Percentiles rank a stretch among this genome's conserved stretches.
Evolutionary conservation across 805 yeast species (phyloP).

Genomic region (Maudiozyma barnettii): DNA sequence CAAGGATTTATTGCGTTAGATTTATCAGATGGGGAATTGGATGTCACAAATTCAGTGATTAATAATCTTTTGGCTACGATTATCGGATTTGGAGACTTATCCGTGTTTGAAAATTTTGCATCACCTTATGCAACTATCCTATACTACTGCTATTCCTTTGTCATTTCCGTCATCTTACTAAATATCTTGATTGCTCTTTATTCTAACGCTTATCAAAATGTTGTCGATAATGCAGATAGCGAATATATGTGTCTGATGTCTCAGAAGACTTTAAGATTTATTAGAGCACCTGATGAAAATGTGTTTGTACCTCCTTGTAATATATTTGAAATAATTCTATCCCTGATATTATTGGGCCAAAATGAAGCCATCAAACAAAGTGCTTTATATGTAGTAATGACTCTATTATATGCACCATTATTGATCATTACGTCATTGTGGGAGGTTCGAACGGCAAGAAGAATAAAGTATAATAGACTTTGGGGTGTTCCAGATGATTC

Average conservation of each 20-base stretch:
- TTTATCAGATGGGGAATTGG: slow-evolving; percentile 76
- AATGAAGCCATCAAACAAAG: not conserved
- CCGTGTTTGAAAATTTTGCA: slow-evolving; percentile 59
- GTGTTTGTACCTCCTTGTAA: slow-evolving; percentile 83
- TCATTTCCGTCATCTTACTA: slow-evolving; percentile 64
- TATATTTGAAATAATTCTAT: slow-evolving; percentile 50
- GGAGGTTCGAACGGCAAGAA: slow-evolving; percentile 58
- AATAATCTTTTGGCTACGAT: slow-evolving; percentile 61
- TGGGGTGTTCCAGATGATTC: slow-evolving; percentile 65
- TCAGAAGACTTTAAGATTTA: slow-evolving; percentile 71
- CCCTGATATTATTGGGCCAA: slow-evolving; percentile 29
- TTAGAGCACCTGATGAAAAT: slow-evolving; percentile 81
- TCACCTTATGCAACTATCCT: slow-evolving; percentile 80
- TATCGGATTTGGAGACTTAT: slow-evolving; percentile 65
- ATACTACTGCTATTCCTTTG: slow-evolving; percentile 68
- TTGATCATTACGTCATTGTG: slow-evolving; percentile 49
- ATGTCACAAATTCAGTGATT: slow-evolving; percentile 57
- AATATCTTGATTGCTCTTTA: slow-evolving; percentile 79
- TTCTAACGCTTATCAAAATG: slow-evolving; percentile 73
- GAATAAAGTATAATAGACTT: slow-evolving; percentile 62
- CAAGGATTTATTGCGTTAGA: slow-evolving; percentile 85
- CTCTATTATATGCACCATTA: slow-evolving; percentile 58
- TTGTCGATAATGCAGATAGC: slow-evolving; percentile 73
- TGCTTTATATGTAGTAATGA: slow-evolving; percentile 42
- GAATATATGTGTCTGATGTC: slow-evolving; percentile 81